phyloP scores from a whole-genome alignment of 2,329 filamentous ascomycete species.

The Trichophyton benhamiae region DNA sequence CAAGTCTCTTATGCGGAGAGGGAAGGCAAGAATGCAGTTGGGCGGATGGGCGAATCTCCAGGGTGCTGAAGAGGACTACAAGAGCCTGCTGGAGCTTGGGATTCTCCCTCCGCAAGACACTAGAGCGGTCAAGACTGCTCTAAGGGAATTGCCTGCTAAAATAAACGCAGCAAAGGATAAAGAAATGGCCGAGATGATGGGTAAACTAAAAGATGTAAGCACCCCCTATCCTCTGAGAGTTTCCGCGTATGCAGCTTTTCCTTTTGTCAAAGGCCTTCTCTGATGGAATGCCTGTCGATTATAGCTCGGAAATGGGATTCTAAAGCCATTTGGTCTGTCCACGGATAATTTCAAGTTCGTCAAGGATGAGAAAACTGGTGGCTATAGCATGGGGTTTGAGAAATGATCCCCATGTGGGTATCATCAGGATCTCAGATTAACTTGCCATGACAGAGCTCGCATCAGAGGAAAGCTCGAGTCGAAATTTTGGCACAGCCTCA shows the following conservation, averaged over 20 bases:
- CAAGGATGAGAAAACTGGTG: conserved; percentile 77
- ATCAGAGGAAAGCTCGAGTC: too few species aligned
- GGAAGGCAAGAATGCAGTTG: conserved; percentile 56
- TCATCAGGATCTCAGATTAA: background rate
- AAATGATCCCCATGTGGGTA: conserved; percentile 1
- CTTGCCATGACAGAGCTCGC: background rate
- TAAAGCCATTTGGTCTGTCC: conserved; percentile 86
- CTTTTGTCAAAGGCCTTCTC: background rate
- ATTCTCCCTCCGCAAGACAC: conserved; percentile 55
- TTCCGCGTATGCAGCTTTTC: background rate
- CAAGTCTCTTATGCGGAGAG: conserved; percentile 72
- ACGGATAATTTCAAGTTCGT: conserved; percentile 92
- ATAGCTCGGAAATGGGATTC: conserved; percentile 71
- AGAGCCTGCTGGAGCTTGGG: conserved; percentile 45
- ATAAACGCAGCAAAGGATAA: conserved; percentile 69
- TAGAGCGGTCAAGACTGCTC: conserved; percentile 54
- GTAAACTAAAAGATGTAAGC: conserved; percentile 70
- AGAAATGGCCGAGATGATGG: conserved; percentile 96
- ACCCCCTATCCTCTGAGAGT: background rate
- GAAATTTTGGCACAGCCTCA: too few species aligned
- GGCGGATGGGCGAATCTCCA: conserved; percentile 70
- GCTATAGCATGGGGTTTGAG: conserved; percentile 84
- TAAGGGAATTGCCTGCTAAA: conserved; percentile 52
- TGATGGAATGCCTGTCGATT: conserved; percentile 9
- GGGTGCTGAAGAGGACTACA: conserved; percentile 71